These are phyloP conservation scores for Fusarium hainanense DNA, from an alignment of 2,329 filamentous ascomycete genomes.

Conservation along the genomic window DNA sequence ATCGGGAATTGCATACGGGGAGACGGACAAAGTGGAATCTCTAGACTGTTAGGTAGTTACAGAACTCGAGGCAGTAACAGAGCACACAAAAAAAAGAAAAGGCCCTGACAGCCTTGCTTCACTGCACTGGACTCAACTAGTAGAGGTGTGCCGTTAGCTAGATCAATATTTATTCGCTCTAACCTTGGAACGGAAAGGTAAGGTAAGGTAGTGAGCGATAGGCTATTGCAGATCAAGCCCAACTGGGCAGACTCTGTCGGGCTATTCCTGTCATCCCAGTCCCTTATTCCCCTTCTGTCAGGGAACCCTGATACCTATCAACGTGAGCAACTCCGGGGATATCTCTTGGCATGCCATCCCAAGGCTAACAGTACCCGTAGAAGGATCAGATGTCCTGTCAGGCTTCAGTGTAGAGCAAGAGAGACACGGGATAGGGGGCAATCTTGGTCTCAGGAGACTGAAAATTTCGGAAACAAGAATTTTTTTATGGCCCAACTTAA, in stretches of 20 bases:
- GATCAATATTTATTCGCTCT: slow-evolving; percentile 7
- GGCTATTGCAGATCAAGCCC: slow-evolving; percentile 43
- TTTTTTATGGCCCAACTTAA: slow-evolving; percentile 14
- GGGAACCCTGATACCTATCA: slow-evolving; percentile 27
- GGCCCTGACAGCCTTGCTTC: slow-evolving; percentile 18
- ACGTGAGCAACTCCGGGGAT: slow-evolving; percentile 42
- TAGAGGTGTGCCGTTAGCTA: slow-evolving; percentile 36
- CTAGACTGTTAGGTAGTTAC: not conserved
- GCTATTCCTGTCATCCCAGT: slow-evolving; percentile 35
- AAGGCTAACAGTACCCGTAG: slow-evolving; percentile 10
- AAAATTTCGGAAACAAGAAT: slow-evolving; percentile 18
- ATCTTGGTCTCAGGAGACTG: slow-evolving; percentile 8
- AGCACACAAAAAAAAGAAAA: not conserved
- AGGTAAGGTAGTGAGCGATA: slow-evolving; percentile 18
- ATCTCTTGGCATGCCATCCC: slow-evolving; percentile 42
- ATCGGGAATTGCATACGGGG: slow-evolving; percentile 19
- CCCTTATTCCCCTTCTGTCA: slow-evolving; percentile 12
- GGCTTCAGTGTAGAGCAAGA: slow-evolving; percentile 8
- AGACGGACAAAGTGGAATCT: slow-evolving; percentile 8
- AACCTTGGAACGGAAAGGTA: slow-evolving; percentile 22
- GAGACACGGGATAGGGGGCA: slow-evolving; percentile 7
- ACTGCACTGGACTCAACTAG: not conserved
- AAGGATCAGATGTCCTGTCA: slow-evolving; percentile 27
- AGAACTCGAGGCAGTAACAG: not conserved
- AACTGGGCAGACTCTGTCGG: slow-evolving; percentile 27